A percentile compares a stretch with the other conserved stretches of the same genome.
Conservation (phyloP, 306 rosid genomes). For the Casuarina equisetifolia region DNA sequence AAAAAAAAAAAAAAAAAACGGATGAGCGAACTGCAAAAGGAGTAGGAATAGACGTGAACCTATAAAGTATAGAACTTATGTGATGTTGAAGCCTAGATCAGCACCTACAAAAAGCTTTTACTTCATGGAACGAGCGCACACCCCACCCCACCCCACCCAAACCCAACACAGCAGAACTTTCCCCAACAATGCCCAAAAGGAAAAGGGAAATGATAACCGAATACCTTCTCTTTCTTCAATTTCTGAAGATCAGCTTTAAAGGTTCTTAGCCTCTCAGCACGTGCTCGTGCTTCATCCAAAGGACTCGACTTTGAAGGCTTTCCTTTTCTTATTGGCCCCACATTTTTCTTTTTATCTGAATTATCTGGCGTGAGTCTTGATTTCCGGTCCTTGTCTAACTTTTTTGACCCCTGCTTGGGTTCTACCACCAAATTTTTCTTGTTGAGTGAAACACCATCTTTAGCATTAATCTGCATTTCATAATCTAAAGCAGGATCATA, state of each 20-base stretch:
- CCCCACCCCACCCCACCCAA: not conserved
- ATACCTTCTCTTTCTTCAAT: constrained; percentile 96
- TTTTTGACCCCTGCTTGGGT: constrained; percentile 55
- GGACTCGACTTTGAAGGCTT: constrained; percentile 85
- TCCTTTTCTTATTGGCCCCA: constrained; percentile 87
- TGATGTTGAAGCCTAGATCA: not conserved
- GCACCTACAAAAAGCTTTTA: not conserved
- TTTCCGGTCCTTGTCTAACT: constrained; percentile 58
- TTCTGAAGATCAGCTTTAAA: constrained; percentile 97
- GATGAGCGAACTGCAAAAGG: constrained; percentile 10
- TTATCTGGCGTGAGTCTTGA: constrained; percentile 53
- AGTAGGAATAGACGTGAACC: not conserved
- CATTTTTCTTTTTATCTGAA: constrained; percentile 58
- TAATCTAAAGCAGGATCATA: constrained; percentile 88
- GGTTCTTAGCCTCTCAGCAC: constrained; percentile 83
- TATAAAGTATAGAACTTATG: not conserved
- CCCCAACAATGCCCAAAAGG: not conserved
- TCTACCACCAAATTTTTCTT: constrained; percentile 55
- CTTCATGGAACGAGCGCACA: not conserved
- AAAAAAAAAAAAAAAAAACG: constrained; percentile 1
- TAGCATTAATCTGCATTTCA: constrained; percentile 66
- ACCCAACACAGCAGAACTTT: not conserved
- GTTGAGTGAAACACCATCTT: constrained; percentile 32
- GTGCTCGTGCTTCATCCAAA: constrained; percentile 91
- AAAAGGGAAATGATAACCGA: constrained; percentile 12